Evolutionary conservation across 2,329 filamentous ascomycete genomes (phyloP), one percentile per base, ranked within the genome.

Genomic region (Colletotrichum scovillei): DNA sequence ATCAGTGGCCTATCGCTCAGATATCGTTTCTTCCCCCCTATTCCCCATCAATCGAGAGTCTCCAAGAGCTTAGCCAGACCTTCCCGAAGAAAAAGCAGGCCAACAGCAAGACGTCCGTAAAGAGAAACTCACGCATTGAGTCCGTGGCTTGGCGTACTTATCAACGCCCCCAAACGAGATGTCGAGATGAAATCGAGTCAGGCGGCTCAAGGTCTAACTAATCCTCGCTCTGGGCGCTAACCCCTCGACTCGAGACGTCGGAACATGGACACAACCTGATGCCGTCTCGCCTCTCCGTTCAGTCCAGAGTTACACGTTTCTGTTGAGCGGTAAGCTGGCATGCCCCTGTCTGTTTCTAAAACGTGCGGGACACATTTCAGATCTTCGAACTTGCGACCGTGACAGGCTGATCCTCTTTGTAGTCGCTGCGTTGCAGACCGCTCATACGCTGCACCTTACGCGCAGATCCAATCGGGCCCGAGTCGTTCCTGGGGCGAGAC

Each of bases 161-260:
- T 26, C 26, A 42, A 52, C n/a, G 57, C 28, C n/a, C 57, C 64
- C 35, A 52, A 67, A 64, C 22, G 59, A 46, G 35, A 63, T 53
- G 28, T 63, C n/a, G 46, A 53, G 46, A 35, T 35, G 32, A 26
- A 67, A 57, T 53, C 65, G 69, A 72, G 65, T 72, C 69, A 72
- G 65, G 52, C 49, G 32, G 57, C 35, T 58, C 64, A 52, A 53
- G 38, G 57, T 30, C 35, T 14, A 52, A 14, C 53, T 55, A n/a
- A 55, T 30, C 59, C 46, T 26, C 32, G 32, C 46, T 49, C 66
- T 59, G 52, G 49, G 59, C 55, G 53, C 55, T 42, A n/a, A 32
- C 55, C 19, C 26, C 38, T 32, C 57, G 57, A 67, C 26, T 69
- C 70, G 66, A 73, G 70, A 73, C 70, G 70, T 69, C 70, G 70